Evolutionary conservation across 140 eudicot species (phyloP), one percentile per base, ranked within the genome.

Genomic region (Eryngium alpinum): DNA sequence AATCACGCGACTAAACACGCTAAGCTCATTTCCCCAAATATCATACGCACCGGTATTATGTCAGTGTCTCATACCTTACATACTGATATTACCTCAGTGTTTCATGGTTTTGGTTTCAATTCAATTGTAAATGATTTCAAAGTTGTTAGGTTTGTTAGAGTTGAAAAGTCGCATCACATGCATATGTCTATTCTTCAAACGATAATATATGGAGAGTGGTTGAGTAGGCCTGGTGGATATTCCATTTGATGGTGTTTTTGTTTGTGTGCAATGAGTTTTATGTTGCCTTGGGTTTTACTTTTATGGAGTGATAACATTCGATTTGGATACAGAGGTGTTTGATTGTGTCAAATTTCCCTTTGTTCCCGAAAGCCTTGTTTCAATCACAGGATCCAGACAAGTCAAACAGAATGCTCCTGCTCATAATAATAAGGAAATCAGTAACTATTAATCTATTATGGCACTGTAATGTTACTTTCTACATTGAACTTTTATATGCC

Each of bases 1-100:
- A 72, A 72, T 38, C 77, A 52, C 9, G 77, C 77, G 9, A 72
- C 77, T 21, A 38, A 72, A 33, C 52, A 72, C n/a, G 22, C 77
- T n/a, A 72, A 38, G 49, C 51, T 38, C 77, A 38, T 72, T 22
- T 29, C 77, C 15, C 51, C 51, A 19, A 19, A 72, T 33, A 72
- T 0, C 16, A 1, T 33, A 32, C 24, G 38, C 29, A 4, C 31
- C 2, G 25, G 10, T 17, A 9, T 31, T 67, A 28, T 5, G 5
- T 38, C 46, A 38, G 46, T 38, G 46, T 38, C 15, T 53, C 21
- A 13, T 31, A 71, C n/a, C n/a, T n/a, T n/a, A n/a, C n/a, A n/a
- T n/a, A n/a, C n/a, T n/a, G n/a, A n/a, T n/a, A n/a, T n/a, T n/a
- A n/a, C n/a, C n/a, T n/a, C n/a, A n/a, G n/a, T n/a, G n/a, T n/a